A percentile compares a stretch with the other conserved stretches of the same genome.
These are phyloP conservation scores for Arthroderma sp. DNA, from an alignment of 2,329 filamentous ascomycete genomes.

Conservation along the genomic window DNA sequence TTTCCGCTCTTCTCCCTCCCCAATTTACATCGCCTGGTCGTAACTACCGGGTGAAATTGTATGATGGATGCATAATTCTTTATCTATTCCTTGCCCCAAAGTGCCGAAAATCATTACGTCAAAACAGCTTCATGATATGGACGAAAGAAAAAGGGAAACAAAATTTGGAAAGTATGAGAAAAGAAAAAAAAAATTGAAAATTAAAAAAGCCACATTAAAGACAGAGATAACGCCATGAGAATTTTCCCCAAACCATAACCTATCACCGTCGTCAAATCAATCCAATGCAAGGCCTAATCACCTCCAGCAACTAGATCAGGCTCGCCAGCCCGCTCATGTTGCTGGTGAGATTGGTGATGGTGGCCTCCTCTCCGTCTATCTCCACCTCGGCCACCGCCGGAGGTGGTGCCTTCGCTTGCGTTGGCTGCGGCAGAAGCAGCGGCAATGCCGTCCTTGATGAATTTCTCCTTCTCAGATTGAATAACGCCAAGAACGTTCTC, in stretches of 20 bases:
- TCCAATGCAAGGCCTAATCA: slow-evolving; percentile 14
- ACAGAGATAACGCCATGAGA: slow-evolving; percentile 3
- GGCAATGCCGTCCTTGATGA: slow-evolving; percentile 53
- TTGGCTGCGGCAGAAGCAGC: slow-evolving; percentile 41
- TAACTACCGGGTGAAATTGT: no score
- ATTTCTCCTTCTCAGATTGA: slow-evolving; percentile 67
- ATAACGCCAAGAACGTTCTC: slow-evolving; percentile 66
- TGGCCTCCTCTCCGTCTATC: slow-evolving; percentile 20
- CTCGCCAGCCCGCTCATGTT: slow-evolving; percentile 22
- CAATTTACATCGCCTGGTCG: no score
- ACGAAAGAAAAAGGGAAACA: background rate
- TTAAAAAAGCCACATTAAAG: slow-evolving; percentile 4
- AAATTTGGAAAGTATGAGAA: slow-evolving; percentile 10
- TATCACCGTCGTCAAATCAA: background rate
- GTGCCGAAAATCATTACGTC: no score
- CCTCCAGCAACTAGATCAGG: slow-evolving; percentile 22
- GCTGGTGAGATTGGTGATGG: slow-evolving; percentile 14
- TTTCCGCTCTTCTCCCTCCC: no score
- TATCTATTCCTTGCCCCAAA: no score
- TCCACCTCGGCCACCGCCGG: slow-evolving; percentile 17
- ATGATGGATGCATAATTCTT: no score
- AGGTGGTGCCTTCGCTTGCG: slow-evolving; percentile 19
- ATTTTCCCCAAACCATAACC: slow-evolving; percentile 10
- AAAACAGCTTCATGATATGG: background rate
- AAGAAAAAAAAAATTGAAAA: slow-evolving; percentile 14